Evolutionary conservation across 306 rosid species (phyloP).

Genomic region (Medicago arabica): DNA sequence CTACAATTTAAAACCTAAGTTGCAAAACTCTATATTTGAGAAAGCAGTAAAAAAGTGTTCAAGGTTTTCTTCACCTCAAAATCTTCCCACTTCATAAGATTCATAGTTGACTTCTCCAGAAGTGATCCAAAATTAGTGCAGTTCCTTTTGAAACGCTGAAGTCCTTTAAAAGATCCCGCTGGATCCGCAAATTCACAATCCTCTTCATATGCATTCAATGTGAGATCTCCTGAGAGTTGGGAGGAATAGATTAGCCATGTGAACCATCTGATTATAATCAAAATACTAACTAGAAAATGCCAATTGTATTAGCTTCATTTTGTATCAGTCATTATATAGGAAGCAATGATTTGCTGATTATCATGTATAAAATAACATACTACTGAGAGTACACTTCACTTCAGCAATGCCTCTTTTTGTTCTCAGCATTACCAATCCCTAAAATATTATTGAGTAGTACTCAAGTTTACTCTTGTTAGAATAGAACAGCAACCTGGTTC

Average conservation of each 20-base stretch:
- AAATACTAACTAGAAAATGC: constrained; percentile 23
- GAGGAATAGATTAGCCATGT: constrained; percentile 10
- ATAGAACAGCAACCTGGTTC: not conserved
- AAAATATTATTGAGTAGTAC: not conserved
- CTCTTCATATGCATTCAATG: constrained; percentile 87
- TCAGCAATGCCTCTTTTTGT: constrained; percentile 10
- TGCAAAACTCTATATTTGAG: constrained; percentile 18
- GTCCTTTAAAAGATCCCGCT: constrained; percentile 93
- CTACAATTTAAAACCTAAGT: not conserved
- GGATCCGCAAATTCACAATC: constrained; percentile 96
- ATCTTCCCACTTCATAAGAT: constrained; percentile 94
- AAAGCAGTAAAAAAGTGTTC: constrained; percentile 7
- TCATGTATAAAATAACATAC: not conserved
- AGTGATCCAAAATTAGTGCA: constrained; percentile 94
- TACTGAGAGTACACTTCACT: too few species aligned
- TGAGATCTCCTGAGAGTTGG: constrained; percentile 70
- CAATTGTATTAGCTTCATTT: constrained; percentile 9
- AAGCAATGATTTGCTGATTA: constrained; percentile 23
- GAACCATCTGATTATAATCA: constrained; percentile 4
- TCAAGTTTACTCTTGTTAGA: not conserved
- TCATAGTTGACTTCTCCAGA: constrained; percentile 76
- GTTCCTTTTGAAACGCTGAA: constrained; percentile 90
- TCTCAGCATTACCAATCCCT: not conserved
- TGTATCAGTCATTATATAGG: constrained; percentile 8
- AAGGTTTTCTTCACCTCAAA: constrained; percentile 60